Evolutionary conservation across 75 land plant genomes (phyloP).

Genomic region (Ceratopteris richardii): DNA sequence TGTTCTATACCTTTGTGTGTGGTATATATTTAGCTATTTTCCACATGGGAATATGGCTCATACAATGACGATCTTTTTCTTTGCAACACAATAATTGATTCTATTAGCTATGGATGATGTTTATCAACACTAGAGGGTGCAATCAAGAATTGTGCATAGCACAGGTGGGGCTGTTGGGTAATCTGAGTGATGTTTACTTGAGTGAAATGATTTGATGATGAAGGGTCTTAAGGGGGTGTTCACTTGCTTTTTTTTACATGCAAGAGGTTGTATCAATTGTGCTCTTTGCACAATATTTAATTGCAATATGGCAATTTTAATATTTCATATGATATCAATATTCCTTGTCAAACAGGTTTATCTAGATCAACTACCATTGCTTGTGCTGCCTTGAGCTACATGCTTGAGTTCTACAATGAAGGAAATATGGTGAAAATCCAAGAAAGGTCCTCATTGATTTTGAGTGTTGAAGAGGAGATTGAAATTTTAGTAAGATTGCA

Average conservation of each 20-base stretch:
- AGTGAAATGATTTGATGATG: slow-evolving; percentile 62
- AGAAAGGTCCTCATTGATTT: slow-evolving; percentile 67
- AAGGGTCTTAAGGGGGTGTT: slow-evolving; percentile 96
- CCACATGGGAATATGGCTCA: slow-evolving; percentile 18
- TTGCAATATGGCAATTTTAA: slow-evolving; percentile 62
- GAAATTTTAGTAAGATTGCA: slow-evolving; percentile 98
- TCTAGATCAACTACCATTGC: slow-evolving; percentile 98
- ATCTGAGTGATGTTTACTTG: too few relatives aligned
- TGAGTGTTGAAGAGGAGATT: slow-evolving; percentile 87
- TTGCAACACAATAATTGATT: slow-evolving; percentile 48
- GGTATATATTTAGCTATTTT: slow-evolving; percentile 59
- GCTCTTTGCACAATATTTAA: slow-evolving; percentile 49
- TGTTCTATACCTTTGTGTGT: slow-evolving; percentile 58
- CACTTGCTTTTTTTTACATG: slow-evolving; percentile 79
- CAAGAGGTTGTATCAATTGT: slow-evolving; percentile 58
- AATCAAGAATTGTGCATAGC: too few relatives aligned
- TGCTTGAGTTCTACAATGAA: slow-evolving; percentile 74
- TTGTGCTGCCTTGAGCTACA: slow-evolving; percentile 81
- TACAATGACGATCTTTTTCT: slow-evolving; percentile 72
- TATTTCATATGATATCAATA: slow-evolving; percentile 88
- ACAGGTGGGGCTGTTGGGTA: too few relatives aligned
- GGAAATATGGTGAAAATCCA: slow-evolving; percentile 71
- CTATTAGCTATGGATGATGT: slow-evolving; percentile 91
- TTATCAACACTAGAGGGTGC: slow-evolving; percentile 49
- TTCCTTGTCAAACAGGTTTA: slow-evolving; percentile 96